Percentiles rank a stretch among this genome's conserved stretches.
These are phyloP conservation scores for Myxozyma geophila DNA, from an alignment of 805 yeast genomes.

Conservation along the genomic window DNA sequence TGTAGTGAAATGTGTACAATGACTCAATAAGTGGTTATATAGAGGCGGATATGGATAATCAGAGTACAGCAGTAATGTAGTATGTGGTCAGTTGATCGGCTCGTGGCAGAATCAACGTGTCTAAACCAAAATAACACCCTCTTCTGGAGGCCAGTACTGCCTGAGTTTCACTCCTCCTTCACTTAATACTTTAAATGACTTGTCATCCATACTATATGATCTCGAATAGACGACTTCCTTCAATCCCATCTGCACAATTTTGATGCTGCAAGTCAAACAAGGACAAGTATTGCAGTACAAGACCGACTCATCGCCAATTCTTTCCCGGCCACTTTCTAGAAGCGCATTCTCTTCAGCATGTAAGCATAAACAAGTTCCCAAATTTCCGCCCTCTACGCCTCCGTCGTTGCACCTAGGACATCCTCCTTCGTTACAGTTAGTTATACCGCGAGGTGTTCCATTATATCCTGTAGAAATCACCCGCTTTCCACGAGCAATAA, in stretches of 20 bases:
- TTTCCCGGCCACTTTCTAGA: constrained; percentile 88
- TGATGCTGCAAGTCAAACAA: constrained; percentile 92
- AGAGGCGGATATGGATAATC: neutral
- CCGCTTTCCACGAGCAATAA: constrained; percentile 79
- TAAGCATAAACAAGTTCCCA: constrained; percentile 86
- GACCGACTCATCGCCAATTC: constrained; percentile 62
- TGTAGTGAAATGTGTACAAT: too few relatives aligned
- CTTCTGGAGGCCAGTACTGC: constrained; percentile 55
- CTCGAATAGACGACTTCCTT: constrained; percentile 91
- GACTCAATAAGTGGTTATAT: too few relatives aligned
- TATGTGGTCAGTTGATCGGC: neutral
- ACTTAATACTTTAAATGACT: constrained; percentile 69
- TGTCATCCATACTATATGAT: constrained; percentile 86
- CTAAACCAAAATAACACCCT: constrained; percentile 36
- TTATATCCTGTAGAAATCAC: constrained; percentile 97
- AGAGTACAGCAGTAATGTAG: neutral
- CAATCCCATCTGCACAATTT: constrained; percentile 91
- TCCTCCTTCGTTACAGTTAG: constrained; percentile 95
- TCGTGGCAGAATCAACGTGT: neutral
- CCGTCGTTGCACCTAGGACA: constrained; percentile 78
- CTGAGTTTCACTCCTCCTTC: constrained; percentile 76
- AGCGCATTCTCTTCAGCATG: constrained; percentile 98
- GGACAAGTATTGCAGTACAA: constrained; percentile 96
- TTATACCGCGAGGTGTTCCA: constrained; percentile 90
- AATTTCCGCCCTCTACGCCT: constrained; percentile 62